Evolutionary conservation across 352 stramenopile species (phyloP), one percentile per base, ranked within the genome.

Genomic region (Blastocystis sp.): DNA sequence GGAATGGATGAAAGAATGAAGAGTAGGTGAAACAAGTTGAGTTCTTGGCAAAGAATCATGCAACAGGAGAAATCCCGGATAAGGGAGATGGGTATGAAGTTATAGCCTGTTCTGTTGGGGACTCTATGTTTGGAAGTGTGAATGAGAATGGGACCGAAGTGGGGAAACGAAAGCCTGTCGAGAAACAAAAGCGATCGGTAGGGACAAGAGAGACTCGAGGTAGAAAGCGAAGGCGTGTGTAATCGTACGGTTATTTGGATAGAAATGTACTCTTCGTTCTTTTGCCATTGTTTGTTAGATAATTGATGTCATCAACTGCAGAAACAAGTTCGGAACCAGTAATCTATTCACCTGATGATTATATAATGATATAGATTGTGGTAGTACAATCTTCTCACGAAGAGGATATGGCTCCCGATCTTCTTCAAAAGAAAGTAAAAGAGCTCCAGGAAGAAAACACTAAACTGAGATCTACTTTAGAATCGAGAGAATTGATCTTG

Each of bases 41-140:
- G 29, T 19, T 24, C 19, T 46, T 83, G 35, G 71, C 71, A 42
- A 24, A 27, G 71, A 14, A 6, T 24, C 51, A 66, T 52, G 71
- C 71, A 52, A 32, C 16, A n/a, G 51, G 19, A 0, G 49, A 42
- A 2, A 21, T 83, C 7, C 54, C 71, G 4, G 21, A 51, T 12
- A 83, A 67, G 35, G 71, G 71, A 24, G 71, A 83, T 9, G 71
- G 71, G 16, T 83, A 46, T n/a, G 54, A 49, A 27, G 71, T 83
- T 27, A 11, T 63, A 19, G 3, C 27, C 16, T 24, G 11, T 12
- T 52, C 46, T 32, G 51, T 32, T 5, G 51, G n/a, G 5, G 65
- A 59, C 54, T 11, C n/a, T 11, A 27, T 32, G 2, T 43, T 83
- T 21, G 71, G 71, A 27, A 66, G 46, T 24, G 71, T 83, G 14